These are phyloP conservation scores for Grigorovia jiainica DNA, from an alignment of 805 yeast species.

Conservation along the genomic window DNA sequence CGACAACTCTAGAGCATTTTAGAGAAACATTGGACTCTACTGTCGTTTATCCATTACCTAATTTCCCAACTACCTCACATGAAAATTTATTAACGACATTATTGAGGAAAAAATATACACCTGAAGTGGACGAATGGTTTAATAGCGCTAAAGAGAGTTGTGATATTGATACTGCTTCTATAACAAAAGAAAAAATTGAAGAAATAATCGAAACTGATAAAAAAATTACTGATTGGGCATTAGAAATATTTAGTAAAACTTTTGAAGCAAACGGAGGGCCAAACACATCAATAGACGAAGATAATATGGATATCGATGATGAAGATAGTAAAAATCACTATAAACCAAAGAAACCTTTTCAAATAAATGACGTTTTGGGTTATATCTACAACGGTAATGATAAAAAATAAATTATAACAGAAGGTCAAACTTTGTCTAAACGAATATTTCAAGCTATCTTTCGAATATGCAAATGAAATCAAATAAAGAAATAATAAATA, in stretches of 20 bases:
- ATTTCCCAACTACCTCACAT: constrained; percentile 77
- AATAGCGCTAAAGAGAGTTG: constrained; percentile 33
- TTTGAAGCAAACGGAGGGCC: constrained; percentile 50
- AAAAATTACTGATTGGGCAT: constrained; percentile 63
- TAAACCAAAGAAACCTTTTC: constrained; percentile 24
- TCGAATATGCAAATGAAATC: too few species aligned
- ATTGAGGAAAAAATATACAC: constrained; percentile 76
- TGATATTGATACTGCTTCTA: constrained; percentile 21
- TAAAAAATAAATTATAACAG: background rate
- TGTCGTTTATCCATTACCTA: constrained; percentile 74
- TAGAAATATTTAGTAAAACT: constrained; percentile 41
- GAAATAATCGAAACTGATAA: constrained; percentile 38
- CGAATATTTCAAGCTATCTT: too few species aligned
- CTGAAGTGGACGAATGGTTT: constrained; percentile 88
- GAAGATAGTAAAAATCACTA: constrained; percentile 52
- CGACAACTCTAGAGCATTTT: constrained; percentile 55
- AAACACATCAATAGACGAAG: constrained; percentile 27
- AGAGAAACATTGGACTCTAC: constrained; percentile 51
- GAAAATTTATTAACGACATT: constrained; percentile 77
- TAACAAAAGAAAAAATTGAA: constrained; percentile 18
- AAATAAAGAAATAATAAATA: too few species aligned
- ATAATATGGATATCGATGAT: constrained; percentile 19
- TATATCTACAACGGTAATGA: constrained; percentile 37
- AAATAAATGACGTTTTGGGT: constrained; percentile 33
- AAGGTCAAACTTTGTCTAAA: background rate